Percentiles rank a stretch among this genome's conserved stretches.
Evolutionary conservation across 306 rosid species (phyloP).

Genomic region (Crataegus laevigata): DNA sequence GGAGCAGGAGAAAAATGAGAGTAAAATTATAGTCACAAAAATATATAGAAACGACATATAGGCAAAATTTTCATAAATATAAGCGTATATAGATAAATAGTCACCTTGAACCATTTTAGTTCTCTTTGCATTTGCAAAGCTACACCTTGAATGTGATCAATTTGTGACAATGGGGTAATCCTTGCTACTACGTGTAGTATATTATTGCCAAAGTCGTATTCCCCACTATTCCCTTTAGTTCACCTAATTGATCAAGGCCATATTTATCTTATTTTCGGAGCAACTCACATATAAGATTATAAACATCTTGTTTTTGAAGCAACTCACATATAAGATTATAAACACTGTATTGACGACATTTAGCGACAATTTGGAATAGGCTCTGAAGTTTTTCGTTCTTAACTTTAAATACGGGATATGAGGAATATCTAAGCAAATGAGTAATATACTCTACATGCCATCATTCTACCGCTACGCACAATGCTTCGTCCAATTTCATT

Average conservation of each 20-base stretch:
- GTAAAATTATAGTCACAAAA: too few relatives aligned
- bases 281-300: background rate
- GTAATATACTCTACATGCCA: background rate
- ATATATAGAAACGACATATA: too few relatives aligned
- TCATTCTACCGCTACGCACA: background rate
- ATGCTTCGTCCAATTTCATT: background rate
- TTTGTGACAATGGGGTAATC: too few relatives aligned
- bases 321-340: background rate
- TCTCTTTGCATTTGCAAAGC: background rate
- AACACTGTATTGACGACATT: background rate
- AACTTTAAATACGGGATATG: too few relatives aligned
- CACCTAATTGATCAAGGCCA: too few relatives aligned
- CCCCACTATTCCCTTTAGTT: background rate
- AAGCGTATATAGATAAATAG: background rate
- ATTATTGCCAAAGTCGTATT: too few relatives aligned
- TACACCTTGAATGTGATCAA: too few relatives aligned
- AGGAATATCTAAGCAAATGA: background rate
- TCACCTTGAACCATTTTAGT: background rate
- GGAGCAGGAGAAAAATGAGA: too few relatives aligned
- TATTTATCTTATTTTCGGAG: too few relatives aligned
- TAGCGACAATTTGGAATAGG: background rate
- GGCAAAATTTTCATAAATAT: too few relatives aligned
- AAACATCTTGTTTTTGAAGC: background rate
- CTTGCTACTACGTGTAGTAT: too few relatives aligned
- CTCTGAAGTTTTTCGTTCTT: rapidly evolving